Evolutionary conservation across 1,284 basidiomycete genomes (phyloP).

Genomic region (Ganoderma boninense): DNA sequence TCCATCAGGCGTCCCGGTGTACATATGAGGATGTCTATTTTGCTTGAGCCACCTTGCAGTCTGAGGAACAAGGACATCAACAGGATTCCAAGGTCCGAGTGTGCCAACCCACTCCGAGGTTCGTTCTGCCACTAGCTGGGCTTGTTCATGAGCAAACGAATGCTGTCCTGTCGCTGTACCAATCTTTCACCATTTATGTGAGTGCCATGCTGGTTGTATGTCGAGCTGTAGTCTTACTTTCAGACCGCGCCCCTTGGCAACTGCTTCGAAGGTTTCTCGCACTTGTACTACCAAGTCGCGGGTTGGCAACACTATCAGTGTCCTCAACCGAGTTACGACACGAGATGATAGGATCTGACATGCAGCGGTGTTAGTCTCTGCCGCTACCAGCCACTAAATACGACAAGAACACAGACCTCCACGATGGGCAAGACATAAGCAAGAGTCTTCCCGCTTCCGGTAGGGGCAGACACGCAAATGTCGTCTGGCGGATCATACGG

Average conservation of each 20-base stretch:
- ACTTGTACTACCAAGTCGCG: slow-evolving; percentile 96
- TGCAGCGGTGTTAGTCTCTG: not conserved
- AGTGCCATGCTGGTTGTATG: not conserved
- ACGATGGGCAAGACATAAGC: slow-evolving; percentile 94
- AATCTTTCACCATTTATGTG: slow-evolving; percentile 53
- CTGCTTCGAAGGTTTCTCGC: slow-evolving; percentile 87
- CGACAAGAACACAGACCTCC: slow-evolving; percentile 60
- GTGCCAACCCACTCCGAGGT: slow-evolving; percentile 50
- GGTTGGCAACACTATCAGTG: slow-evolving; percentile 93
- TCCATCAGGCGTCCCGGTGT: slow-evolving; percentile 97
- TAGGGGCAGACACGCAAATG: slow-evolving; percentile 96
- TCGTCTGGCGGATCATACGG: slow-evolving; percentile 81
- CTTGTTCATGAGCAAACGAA: slow-evolving; percentile 85
- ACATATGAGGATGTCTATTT: slow-evolving; percentile 93
- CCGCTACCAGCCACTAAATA: too few species aligned
- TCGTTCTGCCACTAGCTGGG: slow-evolving; percentile 69
- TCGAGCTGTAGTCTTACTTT: slow-evolving; percentile 59
- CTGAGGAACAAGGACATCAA: slow-evolving; percentile 43
- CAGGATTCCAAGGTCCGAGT: too few species aligned
- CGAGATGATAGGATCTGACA: slow-evolving; percentile 74
- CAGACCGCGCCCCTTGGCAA: slow-evolving; percentile 87
- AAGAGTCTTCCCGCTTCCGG: slow-evolving; percentile 96
- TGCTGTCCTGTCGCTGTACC: slow-evolving; percentile 86
- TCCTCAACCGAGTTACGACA: slow-evolving; percentile 86
- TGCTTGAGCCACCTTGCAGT: slow-evolving; percentile 80